Conservation (phyloP, 192 early-diverging fungal species). For the Entomortierella chlamydospora region DNA sequence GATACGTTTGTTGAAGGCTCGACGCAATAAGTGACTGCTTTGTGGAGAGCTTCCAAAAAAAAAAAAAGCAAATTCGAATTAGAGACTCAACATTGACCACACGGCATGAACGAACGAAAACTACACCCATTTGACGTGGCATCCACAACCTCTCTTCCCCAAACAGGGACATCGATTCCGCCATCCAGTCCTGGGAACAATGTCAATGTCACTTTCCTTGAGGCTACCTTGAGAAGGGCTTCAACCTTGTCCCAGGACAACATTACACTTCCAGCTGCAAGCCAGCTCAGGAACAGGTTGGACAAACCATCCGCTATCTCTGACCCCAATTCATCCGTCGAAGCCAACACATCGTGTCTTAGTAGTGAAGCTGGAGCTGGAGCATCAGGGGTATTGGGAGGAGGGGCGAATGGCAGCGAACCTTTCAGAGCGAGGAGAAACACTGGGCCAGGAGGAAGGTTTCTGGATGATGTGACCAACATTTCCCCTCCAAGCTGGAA, state of each 20-base stretch:
- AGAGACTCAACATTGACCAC: not conserved
- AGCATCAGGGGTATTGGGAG: not conserved
- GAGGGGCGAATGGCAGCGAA: not conserved
- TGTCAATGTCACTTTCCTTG: conserved; percentile 12
- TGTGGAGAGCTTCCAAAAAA: not conserved
- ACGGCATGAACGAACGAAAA: not conserved
- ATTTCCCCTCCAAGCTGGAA: not conserved
- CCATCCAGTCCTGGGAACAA: conserved; percentile 9
- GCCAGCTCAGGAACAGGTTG: conserved; percentile 23
- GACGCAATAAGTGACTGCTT: not conserved
- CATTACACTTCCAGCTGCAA: not conserved
- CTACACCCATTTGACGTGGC: conserved; percentile 4
- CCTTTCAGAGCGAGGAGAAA: not conserved
- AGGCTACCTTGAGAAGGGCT: not conserved
- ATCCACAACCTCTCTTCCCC: not conserved
- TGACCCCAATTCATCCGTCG: conserved; percentile 6
- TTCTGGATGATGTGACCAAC: not conserved
- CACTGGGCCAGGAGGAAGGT: conserved; percentile 24
- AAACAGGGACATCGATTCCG: not conserved
- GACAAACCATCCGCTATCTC: conserved; percentile 4
- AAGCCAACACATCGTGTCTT: conserved; percentile 3
- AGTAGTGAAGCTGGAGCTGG: not conserved
- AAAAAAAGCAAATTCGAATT: too few relatives aligned
- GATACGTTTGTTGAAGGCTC: too few relatives aligned
- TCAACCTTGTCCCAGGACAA: not conserved